Base-by-base conservation (phyloP, 352 stramenopile genomes). In the Phytophthora quininea region DNA sequence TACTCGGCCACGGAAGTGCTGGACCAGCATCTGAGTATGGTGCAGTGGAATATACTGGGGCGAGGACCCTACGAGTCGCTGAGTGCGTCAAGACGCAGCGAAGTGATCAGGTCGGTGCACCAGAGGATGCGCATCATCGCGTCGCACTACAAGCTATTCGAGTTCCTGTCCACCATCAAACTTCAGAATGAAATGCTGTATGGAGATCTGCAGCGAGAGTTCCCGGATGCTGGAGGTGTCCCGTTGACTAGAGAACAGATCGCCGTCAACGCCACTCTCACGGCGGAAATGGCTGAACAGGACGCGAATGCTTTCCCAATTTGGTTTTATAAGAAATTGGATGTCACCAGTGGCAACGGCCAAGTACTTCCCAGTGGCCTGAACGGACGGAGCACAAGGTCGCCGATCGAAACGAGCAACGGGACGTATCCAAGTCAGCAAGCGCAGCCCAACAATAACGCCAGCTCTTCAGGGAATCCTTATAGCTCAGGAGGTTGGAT, bases 171-270 rank as follows among this genome's bases (percentile, higher is more conserved):
- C 49, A 91, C 76, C 27, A 91, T 95, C 77, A 88, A 89, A 53
- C 57, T 93, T 55, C 87, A 95, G 66, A 95, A 93, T 52, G 87
- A 93, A 69, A 92, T 92, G 82, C 73, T 95, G 19, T 95, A 92
- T 50, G 53, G 42, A 0, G 87, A 95, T 54, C 43, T 95, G 31
- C 74, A 90, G 37, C 73, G 70, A 10, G 76, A 77, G 38, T 91
- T 82, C 43, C 84, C 84, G 0, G 62, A 76, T 31, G 79, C 70
- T 8, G 72, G 62, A 10, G 86, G 86, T 40, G 67, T 89, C 1
- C 84, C 84, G 3, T 55, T 95, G 5, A 74, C 67, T 0, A 31
- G 63, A 1, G 47, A 82, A 3, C 67, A 90, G 49, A 63, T 91
- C 3, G 58, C 65, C 11, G 66, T 68, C 1, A 86, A 93, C 58